Evolutionary conservation across 2,329 filamentous ascomycete species (phyloP).

Genomic region (Plenodomus lindquistii): DNA sequence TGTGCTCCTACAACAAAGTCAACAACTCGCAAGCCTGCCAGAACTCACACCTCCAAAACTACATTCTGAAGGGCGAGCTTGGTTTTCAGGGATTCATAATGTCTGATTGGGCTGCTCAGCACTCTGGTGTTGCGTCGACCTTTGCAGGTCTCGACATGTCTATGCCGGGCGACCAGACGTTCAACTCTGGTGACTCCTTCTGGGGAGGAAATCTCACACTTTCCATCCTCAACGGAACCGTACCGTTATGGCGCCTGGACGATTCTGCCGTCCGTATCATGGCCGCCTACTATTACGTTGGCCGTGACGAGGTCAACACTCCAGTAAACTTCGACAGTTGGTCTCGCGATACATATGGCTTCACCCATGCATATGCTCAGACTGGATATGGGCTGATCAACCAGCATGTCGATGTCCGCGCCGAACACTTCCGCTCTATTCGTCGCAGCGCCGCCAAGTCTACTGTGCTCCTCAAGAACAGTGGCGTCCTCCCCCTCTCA

Average conservation of each 20-base stretch:
- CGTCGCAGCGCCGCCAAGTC: conserved; percentile 77
- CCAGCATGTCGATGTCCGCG: conserved; percentile 81
- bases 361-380: conserved; percentile 64
- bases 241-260: conserved; percentile 84
- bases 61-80: conserved; percentile 75
- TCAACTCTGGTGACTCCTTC: conserved; percentile 72
- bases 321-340: conserved; percentile 87
- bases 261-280: conserved; percentile 89
- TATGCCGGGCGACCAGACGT: conserved; percentile 78
- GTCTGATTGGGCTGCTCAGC: conserved; percentile 77
- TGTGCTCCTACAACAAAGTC: conserved; percentile 72
- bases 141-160: conserved; percentile 80
- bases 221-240: conserved; percentile 83
- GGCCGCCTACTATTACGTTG: conserved; percentile 67
- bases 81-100: conserved; percentile 68
- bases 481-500: conserved; percentile 49
- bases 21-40: conserved; percentile 83
- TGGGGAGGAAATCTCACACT: conserved; percentile 89
- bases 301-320: conserved; percentile 54
- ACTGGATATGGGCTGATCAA: conserved; percentile 70
- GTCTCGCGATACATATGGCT: conserved; percentile 76
- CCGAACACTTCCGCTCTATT: conserved; percentile 72
- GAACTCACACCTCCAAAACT: conserved; percentile 76
- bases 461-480: conserved; percentile 80
- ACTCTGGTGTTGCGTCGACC: conserved; percentile 68